Evolutionary conservation across 2,329 filamentous ascomycete genomes (phyloP).

Genomic region (Magnaporthiopsis poae): DNA sequence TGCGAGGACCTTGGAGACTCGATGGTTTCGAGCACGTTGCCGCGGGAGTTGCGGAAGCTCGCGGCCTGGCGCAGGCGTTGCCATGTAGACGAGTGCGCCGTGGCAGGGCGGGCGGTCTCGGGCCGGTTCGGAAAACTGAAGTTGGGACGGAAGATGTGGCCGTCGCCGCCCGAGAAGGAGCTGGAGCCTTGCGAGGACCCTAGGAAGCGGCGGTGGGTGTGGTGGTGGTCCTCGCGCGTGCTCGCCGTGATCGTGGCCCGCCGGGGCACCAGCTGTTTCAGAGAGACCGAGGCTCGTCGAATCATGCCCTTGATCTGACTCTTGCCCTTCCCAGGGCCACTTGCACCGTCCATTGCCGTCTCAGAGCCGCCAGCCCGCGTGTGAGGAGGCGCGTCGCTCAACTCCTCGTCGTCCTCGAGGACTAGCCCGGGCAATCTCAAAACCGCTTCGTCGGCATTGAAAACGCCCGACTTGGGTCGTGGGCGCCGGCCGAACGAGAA

Average conservation of each 20-base stretch:
- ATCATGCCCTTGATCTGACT: conserved; percentile 38
- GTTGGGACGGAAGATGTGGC: background rate
- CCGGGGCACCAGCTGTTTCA: conserved; percentile 41
- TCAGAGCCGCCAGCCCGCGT: background rate
- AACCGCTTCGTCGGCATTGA: conserved; percentile 23
- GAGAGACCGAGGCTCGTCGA: conserved; percentile 44
- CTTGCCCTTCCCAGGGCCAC: conserved; percentile 17
- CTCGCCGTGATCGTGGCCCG: conserved; percentile 32
- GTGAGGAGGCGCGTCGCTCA: conserved; percentile 2
- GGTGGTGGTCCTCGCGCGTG: conserved; percentile 19
- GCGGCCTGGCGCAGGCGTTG: conserved; percentile 41
- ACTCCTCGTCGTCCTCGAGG: conserved; percentile 17
- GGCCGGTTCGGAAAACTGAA: background rate
- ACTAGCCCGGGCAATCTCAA: conserved; percentile 16
- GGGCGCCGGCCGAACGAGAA: conserved; percentile 38
- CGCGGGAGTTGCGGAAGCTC: conserved; percentile 37
- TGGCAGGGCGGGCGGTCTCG: conserved; percentile 29
- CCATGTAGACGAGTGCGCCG: conserved; percentile 41
- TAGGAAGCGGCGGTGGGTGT: conserved; percentile 11
- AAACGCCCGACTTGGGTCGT: conserved; percentile 34
- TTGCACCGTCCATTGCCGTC: background rate
- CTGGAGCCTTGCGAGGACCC: conserved; percentile 21
- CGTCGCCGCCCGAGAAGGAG: conserved; percentile 8
- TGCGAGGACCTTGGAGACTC: conserved; percentile 26
- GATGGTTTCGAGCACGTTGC: conserved; percentile 22